Conservation (phyloP, 768 basidiomycete species). For the Strobilomyces echinocephalus region DNA sequence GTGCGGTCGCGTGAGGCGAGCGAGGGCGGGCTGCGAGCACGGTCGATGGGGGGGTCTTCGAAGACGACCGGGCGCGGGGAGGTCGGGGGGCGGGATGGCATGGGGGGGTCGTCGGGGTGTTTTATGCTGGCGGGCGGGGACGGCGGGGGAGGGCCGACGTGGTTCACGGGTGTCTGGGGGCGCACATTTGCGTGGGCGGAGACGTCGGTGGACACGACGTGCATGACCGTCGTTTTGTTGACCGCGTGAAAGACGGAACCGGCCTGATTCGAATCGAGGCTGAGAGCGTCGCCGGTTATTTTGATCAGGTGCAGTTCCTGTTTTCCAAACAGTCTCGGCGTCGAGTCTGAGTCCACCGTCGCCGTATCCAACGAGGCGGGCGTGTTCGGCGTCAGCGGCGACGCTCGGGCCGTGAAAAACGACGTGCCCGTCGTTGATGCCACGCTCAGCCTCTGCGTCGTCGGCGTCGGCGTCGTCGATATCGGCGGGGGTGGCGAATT, state of each 20-base stretch:
- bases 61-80: constrained; percentile 28
- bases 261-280: constrained; percentile 34
- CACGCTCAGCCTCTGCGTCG: constrained; percentile 19
- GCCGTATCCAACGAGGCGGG: background rate
- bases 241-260: constrained; percentile 27
- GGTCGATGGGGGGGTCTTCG: constrained; percentile 18
- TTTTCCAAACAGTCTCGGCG: constrained; percentile 31
- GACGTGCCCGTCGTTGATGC: constrained; percentile 25
- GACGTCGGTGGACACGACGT: constrained; percentile 26
- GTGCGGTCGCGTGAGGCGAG: constrained; percentile 19
- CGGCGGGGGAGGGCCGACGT: constrained; percentile 54
- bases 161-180: background rate
- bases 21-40: constrained; percentile 16
- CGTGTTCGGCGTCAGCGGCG: background rate
- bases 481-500: background rate
- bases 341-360: constrained; percentile 15
- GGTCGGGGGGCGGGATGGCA: constrained; percentile 5
- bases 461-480: background rate
- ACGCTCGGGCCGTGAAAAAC: constrained; percentile 26
- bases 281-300: constrained; percentile 45
- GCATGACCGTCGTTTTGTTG: constrained; percentile 32
- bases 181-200: too few species aligned
- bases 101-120: constrained; percentile 14
- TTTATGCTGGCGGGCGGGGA: constrained; percentile 45
- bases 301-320: constrained; percentile 7